A percentile compares a stretch with the other conserved stretches of the same genome.
Conservation (phyloP, 1,284 basidiomycete genomes). For the Apiotrichum gracile region DNA sequence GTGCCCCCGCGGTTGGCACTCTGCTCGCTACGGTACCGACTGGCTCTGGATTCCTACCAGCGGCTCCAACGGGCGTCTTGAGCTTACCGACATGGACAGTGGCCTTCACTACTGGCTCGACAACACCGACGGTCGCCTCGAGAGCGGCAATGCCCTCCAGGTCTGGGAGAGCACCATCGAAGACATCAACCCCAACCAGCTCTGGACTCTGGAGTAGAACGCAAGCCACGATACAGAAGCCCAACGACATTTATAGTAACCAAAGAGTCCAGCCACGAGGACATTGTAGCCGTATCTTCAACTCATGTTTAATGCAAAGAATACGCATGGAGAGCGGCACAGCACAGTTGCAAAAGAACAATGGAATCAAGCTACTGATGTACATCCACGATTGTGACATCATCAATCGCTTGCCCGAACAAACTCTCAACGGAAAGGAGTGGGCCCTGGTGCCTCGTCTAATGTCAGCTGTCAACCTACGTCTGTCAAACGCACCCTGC, state of each 20-base stretch:
- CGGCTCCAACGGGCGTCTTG: slow-evolving; percentile 3
- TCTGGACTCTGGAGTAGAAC: slow-evolving; percentile 6
- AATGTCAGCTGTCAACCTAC: too few species aligned
- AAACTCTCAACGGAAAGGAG: too few species aligned
- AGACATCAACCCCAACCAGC: slow-evolving; percentile 16
- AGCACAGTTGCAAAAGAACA: too few species aligned
- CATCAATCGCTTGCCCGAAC: too few species aligned
- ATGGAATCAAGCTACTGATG: too few species aligned
- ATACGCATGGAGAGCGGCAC: too few species aligned
- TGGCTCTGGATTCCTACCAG: too few species aligned
- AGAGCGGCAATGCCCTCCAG: slow-evolving; percentile 17
- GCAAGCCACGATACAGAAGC: too few species aligned
- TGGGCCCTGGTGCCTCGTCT: not conserved
- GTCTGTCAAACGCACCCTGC: not conserved
- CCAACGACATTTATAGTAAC: not conserved
- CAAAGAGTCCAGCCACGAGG: too few species aligned
- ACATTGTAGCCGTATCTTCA: too few species aligned
- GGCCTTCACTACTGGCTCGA: slow-evolving; percentile 17
- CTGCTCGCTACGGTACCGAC: not conserved
- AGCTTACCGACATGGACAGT: slow-evolving; percentile 7
- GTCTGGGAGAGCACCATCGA: slow-evolving; percentile 15
- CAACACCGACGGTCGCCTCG: slow-evolving; percentile 16
- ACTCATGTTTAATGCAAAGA: too few species aligned
- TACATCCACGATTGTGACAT: too few species aligned
- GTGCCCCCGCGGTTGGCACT: not conserved